These are phyloP conservation scores for Thinopyrum elongatum DNA, from an alignment of 176 grass and related monocot genomes.

Conservation along the genomic window DNA sequence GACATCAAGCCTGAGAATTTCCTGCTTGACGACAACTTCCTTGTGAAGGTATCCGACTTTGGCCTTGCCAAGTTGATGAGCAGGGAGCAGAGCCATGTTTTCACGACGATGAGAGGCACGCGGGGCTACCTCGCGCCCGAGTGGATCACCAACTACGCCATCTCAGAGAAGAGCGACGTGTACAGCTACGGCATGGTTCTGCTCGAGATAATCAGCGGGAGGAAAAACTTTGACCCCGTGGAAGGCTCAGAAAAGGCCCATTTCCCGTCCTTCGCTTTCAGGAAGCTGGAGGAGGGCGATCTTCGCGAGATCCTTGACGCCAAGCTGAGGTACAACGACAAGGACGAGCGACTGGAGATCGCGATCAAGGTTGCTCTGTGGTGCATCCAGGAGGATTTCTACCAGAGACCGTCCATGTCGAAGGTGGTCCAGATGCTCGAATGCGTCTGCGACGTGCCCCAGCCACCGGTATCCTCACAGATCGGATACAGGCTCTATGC, in stretches of 20 bases:
- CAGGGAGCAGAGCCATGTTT: conserved; percentile 96
- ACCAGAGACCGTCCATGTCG: conserved; percentile 70
- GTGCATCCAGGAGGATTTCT: conserved; percentile 96
- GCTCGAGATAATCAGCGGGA: conserved; percentile 81
- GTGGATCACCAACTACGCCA: conserved; percentile 88
- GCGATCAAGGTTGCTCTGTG: conserved; percentile 85
- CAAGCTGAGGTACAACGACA: conserved; percentile 45
- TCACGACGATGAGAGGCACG: conserved; percentile 84
- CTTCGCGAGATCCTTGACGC: conserved; percentile 56
- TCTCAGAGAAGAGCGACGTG: conserved; percentile 95
- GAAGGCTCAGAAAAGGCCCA: conserved; percentile 79
- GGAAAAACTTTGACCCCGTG: conserved; percentile 78
- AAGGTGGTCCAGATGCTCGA: conserved; percentile 95
- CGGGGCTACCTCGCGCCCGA: conserved; percentile 90
- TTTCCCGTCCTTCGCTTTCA: conserved; percentile 84
- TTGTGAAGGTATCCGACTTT: conserved; percentile 93
- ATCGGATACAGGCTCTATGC: conserved; percentile 66
- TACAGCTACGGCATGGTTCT: conserved; percentile 97
- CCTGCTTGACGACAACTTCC: conserved; percentile 77
- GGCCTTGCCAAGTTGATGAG: conserved; percentile 99
- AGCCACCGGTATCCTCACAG: conserved; percentile 59
- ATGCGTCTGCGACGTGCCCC: conserved; percentile 70
- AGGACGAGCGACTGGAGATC: conserved; percentile 57
- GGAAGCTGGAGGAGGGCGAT: conserved; percentile 76
- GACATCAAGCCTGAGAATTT: conserved; percentile 99